Evolutionary conservation across 2,329 filamentous ascomycete genomes (phyloP), one percentile per base, ranked within the genome.

Genomic region (Alternaria solani): DNA sequence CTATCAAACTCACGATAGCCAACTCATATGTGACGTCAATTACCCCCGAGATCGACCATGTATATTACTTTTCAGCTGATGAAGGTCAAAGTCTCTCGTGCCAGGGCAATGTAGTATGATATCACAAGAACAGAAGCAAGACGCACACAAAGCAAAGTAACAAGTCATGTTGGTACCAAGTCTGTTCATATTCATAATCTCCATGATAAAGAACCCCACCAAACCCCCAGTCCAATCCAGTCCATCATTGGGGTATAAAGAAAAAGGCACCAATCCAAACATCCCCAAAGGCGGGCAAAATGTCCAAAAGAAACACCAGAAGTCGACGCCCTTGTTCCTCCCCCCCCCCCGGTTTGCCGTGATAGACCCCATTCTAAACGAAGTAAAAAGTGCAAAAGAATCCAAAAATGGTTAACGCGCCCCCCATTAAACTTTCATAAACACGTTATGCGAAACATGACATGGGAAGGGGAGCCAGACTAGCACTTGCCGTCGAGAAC

Each of bases 401-500:
- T n/a, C 12, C 32, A 16, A 36, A 36, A 36, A 36, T 16, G 14
- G 25, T 18, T 23, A 16, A 49, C 25, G 20, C 20, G 20, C 46
- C 20, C 20, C 20, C 46, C 46, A 25, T 49, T 26, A n/a, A 38
- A n/a, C 32, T n/a, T 23, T 34, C 51, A 46, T 44, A 34, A 43
- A 46, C 43, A 38, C 36, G 20, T 23, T 23, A 48, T 53, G n/a
- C 16, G 7, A 32, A 64, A 57, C 51, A 52, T 51, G 54, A 44
- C n/a, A 43, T 7, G 20, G n/a, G n/a, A n/a, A n/a, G 20, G 20
- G 20, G 20, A 23, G 11, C 20, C 12, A 32, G 8, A 20, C 54
- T 67, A 77, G 49, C 61, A 69, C 64, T 70, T 72, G 1, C 76
- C 75, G 30, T 76, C 73, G 48, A 79, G 54, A 11, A 79, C 77